Base-by-base conservation (phyloP, 2,329 filamentous ascomycete species). In the Aureobasidium sp. region DNA sequence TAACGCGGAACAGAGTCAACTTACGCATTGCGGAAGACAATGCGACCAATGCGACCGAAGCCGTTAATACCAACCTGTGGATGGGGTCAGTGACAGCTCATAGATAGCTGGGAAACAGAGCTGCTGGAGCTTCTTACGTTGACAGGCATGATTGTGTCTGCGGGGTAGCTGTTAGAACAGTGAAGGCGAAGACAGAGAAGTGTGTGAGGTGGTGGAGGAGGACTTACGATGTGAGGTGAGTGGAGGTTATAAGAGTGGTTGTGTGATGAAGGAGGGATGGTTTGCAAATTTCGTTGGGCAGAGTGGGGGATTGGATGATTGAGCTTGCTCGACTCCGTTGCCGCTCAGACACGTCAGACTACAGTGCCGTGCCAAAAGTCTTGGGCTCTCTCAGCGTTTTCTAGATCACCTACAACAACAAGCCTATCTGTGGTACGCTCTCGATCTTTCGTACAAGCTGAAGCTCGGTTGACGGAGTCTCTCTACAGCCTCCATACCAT, bases 41-140 rank as follows among this genome's bases (percentile, higher is more conserved):
- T 97, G 79, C 94, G 90, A 75, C 93, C 93, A 81, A 99, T 99
- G 81, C 93, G 92, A 83, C 94, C 94, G 85, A 99, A 99, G 80
- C 94, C 93, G 89, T 97, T 97, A 88, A 96, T 97, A 79, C 91
- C 91, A 77, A 95, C 90, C 86, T 95, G 85, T 77, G 82, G 77
- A 76, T 59, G 48, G 52, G 44, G 21, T 54, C 61, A 71, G 65
- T 66, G 48, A 36, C 53, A 59, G 52, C 44, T 41, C 32, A 5
- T 47, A 41, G 32, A 25, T 37, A 21, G 27, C 21, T 16, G 27
- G 21, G 15, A 42, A 48, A 64, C 64, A 67, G 61, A 50, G 63
- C 63, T 67, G 59, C 65, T 25, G 34, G 27, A 21, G 21, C 36
- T 50, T 25, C 47, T 65, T 71, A 78, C 76, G 74, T 79, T 78